These are phyloP conservation scores for Trypanosoma lewisi DNA, from an alignment of 208 protist species.

Conservation along the genomic window DNA sequence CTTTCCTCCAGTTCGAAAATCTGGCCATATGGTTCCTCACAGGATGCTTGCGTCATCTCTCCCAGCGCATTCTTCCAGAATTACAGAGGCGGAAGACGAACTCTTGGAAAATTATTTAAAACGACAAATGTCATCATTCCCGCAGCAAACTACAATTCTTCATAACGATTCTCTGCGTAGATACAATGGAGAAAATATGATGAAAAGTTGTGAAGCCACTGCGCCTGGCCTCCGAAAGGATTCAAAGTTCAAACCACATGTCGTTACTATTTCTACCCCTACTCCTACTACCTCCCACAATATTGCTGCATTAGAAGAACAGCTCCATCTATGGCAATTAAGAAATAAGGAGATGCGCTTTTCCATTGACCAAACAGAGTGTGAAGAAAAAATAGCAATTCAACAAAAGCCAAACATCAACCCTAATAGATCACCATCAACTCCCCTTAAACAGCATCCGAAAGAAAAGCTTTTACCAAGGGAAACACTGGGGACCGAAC, in stretches of 20 bases:
- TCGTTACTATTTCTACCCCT: too few relatives aligned
- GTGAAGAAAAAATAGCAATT: neutral
- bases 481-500: neutral
- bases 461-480: neutral
- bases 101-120: conserved; percentile 12
- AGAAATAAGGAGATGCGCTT: conserved; percentile 20
- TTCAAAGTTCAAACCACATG: too few relatives aligned
- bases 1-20: neutral
- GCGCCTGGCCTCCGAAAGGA: neutral
- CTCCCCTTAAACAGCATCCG: neutral
- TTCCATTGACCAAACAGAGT: neutral
- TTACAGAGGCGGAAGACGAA: conserved; percentile 3
- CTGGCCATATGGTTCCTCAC: neutral
- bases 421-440: too few relatives aligned
- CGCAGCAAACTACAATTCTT: neutral
- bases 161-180: neutral
- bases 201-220: neutral
- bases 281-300: neutral
- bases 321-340: conserved; percentile 13
- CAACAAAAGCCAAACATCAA: neutral
- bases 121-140: neutral
- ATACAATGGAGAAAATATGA: neutral
- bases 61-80: neutral
- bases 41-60: neutral
- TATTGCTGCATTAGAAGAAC: neutral